Evolutionary conservation across 768 basidiomycete genomes (phyloP), one percentile per base, ranked within the genome.

Genomic region (Termitomyces sp.): DNA sequence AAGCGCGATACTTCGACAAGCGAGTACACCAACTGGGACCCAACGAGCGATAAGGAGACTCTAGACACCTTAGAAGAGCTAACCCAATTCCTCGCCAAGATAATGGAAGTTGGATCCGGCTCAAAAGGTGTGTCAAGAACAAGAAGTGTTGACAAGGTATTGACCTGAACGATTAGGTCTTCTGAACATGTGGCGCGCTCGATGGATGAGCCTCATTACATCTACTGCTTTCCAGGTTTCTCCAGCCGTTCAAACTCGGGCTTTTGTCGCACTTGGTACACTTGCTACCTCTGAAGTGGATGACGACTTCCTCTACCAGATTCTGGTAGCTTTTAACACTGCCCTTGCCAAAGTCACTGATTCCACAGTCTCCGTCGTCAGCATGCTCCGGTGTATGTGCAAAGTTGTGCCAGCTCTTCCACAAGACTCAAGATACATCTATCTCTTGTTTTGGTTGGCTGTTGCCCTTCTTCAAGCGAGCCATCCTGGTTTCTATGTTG

Each of bases 281-380:
- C 79, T 95, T n/a, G 87, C 91, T 16, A 82, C 82, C 4, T 81
- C 87, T 2, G 91, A 94, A 26, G 89, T 94, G 43, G 94, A 97
- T 62, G 94, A 95, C 60, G 94, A 97, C 67, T 84, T 94, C 62
- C 76, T 96, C 54, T 96, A 95, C 64, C 94, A 97, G 68, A 92
- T 96, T 71, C 82, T 95, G 9, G 89, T 94, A 6, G 92, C 94
- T 0, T 86, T 95, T 70, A 84, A 82, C 61, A 86, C 80, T 0
- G 88, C 90, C 0, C 73, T 96, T 18, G 68, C 72, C 10, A 84
- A 86, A 63, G 79, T 85, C n/a, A 83, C 80, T 32, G 87, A 88
- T 64, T 77, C 80, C 20, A 85, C 86, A 0, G 73, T 80, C 46
- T 80, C 91, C 0, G 83, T 94, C 24, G 84, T 90, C 61, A 90